phyloP scores from a whole-genome alignment of 2,329 filamentous ascomycete genomes.

The Setomelanomma holmii region DNA sequence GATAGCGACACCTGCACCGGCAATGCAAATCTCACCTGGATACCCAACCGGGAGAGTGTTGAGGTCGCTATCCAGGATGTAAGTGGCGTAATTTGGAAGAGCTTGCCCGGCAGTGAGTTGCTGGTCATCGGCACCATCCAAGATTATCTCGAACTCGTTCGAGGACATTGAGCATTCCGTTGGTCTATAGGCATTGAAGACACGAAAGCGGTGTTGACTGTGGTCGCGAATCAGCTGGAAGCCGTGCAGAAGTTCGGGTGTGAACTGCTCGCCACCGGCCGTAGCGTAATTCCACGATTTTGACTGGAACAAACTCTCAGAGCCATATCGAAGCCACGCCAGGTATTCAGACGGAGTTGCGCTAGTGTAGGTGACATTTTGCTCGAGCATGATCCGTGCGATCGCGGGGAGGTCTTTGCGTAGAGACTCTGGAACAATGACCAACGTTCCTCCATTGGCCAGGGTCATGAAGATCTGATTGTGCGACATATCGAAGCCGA shows the following conservation, averaged over 20 bases:
- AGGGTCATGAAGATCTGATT: slow-evolving; percentile 53
- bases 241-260: not conserved
- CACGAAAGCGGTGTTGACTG: not conserved
- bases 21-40: slow-evolving; percentile 43
- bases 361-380: slow-evolving; percentile 49
- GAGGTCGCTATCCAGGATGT: slow-evolving; percentile 51
- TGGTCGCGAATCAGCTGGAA: slow-evolving; percentile 7
- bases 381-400: slow-evolving; percentile 42
- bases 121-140: not conserved
- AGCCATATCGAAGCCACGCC: slow-evolving; percentile 28
- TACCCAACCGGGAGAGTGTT: slow-evolving; percentile 6
- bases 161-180: slow-evolving; percentile 14
- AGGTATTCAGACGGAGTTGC: slow-evolving; percentile 54
- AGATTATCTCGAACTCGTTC: not conserved
- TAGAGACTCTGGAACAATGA: slow-evolving; percentile 39
- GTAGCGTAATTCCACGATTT: slow-evolving; percentile 41
- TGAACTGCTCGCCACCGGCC: slow-evolving; percentile 27
- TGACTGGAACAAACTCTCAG: slow-evolving; percentile 14
- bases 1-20: slow-evolving; percentile 44
- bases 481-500: slow-evolving; percentile 52
- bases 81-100: slow-evolving; percentile 15
- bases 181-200: slow-evolving; percentile 28
- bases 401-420: slow-evolving; percentile 49
- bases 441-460: slow-evolving; percentile 48
- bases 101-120: not conserved